Evolutionary conservation across 2,329 filamentous ascomycete species (phyloP).

Genomic region (Monosporascus sp.): DNA sequence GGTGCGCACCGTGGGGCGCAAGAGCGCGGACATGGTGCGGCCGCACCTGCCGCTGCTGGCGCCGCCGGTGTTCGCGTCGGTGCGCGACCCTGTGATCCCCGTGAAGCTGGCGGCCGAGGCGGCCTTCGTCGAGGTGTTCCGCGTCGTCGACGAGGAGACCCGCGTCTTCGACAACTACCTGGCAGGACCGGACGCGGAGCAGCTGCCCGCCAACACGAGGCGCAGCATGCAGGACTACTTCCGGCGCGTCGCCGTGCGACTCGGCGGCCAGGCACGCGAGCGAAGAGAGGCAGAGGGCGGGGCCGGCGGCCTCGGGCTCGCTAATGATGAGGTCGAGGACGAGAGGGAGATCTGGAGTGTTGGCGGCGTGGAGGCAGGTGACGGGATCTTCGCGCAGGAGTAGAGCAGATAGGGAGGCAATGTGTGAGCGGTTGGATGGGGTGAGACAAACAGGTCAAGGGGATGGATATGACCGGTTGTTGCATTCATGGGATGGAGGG

Average conservation of each 20-base stretch:
- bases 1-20: constrained; percentile 75
- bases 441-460: too few species aligned
- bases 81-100: constrained; percentile 87
- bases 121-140: constrained; percentile 86
- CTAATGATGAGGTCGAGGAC: constrained; percentile 88
- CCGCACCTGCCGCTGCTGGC: constrained; percentile 78
- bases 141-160: constrained; percentile 79
- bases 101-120: constrained; percentile 94
- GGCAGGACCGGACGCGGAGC: constrained; percentile 56
- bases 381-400: constrained; percentile 48
- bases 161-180: constrained; percentile 91
- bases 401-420: constrained; percentile 7
- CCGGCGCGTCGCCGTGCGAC: constrained; percentile 78
- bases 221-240: constrained; percentile 96
- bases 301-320: constrained; percentile 75
- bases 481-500: too few species aligned
- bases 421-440: too few species aligned
- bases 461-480: too few species aligned
- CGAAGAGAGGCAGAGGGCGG: constrained; percentile 88
- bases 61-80: constrained; percentile 78
- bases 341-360: constrained; percentile 95
- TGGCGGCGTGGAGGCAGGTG: constrained; percentile 75
- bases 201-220: constrained; percentile 67
- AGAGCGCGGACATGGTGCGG: constrained; percentile 72
- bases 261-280: constrained; percentile 84